phyloP scores from a whole-genome alignment of 495 filamentous ascomycete genomes.

The Xylaria venustula region DNA sequence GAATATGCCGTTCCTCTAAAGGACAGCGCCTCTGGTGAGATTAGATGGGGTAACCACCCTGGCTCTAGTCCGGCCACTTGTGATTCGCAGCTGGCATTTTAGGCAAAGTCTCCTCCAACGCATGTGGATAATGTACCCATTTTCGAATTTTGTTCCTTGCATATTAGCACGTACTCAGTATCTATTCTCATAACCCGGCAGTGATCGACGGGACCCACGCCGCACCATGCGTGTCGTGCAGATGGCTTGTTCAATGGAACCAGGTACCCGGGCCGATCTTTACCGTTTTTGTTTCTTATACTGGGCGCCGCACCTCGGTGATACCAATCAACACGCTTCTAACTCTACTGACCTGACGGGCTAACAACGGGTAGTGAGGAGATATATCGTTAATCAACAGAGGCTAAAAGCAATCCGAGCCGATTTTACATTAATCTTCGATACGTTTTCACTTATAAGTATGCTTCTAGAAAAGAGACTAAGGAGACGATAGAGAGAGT shows the following conservation, averaged over 20 bases:
- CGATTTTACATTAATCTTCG: too few species aligned
- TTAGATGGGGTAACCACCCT: conserved; percentile 1
- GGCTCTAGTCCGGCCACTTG: not conserved
- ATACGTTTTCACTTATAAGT: too few species aligned
- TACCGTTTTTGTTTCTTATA: not conserved
- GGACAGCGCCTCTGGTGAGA: not conserved
- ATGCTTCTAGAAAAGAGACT: too few species aligned
- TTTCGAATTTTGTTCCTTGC: conserved; percentile 7
- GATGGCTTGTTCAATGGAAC: not conserved
- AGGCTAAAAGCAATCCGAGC: too few species aligned
- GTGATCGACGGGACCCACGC: not conserved
- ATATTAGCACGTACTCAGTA: not conserved
- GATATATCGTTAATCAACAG: too few species aligned
- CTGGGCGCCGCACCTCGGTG: not conserved
- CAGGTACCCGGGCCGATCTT: not conserved
- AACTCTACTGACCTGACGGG: not conserved
- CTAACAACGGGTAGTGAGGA: not conserved
- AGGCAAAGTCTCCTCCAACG: not conserved
- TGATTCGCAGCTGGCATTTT: conserved; percentile 5
- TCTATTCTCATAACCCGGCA: not conserved
- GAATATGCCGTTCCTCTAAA: not conserved
- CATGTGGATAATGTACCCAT: not conserved
- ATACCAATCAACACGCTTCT: not conserved
- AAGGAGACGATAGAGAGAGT: too few species aligned
- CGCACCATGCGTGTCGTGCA: conserved; percentile 3